Percentiles rank a stretch among this genome's conserved stretches.
Conservation (phyloP, 176 grass and related monocot genomes). For the Oryza australiensis region DNA sequence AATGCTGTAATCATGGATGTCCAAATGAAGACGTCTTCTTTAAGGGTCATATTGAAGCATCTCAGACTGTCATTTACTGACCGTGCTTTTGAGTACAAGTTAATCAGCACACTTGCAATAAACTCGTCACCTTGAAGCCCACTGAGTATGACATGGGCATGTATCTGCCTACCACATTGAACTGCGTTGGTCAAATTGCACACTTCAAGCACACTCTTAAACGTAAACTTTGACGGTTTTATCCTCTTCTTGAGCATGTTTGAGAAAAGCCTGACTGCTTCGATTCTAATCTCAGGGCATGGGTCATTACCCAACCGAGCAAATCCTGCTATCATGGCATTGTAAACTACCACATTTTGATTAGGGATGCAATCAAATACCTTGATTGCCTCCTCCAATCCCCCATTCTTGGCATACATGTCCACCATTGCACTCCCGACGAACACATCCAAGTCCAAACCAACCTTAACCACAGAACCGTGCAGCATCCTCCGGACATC, state of each 20-base stretch:
- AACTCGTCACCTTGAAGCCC: conserved; percentile 64
- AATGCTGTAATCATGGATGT: conserved; percentile 73
- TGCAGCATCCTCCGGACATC: conserved; percentile 71
- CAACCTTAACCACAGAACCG: conserved; percentile 71
- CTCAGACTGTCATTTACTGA: conserved; percentile 53
- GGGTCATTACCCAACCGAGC: conserved; percentile 63
- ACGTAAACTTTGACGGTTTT: conserved; percentile 62
- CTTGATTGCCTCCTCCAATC: conserved; percentile 80
- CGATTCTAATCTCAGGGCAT: conserved; percentile 44
- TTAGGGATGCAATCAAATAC: conserved; percentile 65
- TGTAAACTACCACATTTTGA: conserved; percentile 64
- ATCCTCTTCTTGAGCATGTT: conserved; percentile 61
- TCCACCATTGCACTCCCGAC: conserved; percentile 74
- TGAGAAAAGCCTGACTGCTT: conserved; percentile 57
- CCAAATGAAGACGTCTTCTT: conserved; percentile 55
- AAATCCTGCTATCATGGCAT: conserved; percentile 86
- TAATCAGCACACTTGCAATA: conserved; percentile 59
- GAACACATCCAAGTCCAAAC: conserved; percentile 74
- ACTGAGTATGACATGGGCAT: conserved; percentile 61
- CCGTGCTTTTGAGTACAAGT: conserved; percentile 55
- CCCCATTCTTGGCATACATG: conserved; percentile 78
- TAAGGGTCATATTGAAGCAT: conserved; percentile 61
- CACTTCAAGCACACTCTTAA: conserved; percentile 72
- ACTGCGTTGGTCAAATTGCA: conserved; percentile 56
- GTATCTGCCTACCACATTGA: conserved; percentile 68